These are phyloP conservation scores for Gossypium trilobum DNA, from an alignment of 441 rosid genomes.

Conservation along the genomic window DNA sequence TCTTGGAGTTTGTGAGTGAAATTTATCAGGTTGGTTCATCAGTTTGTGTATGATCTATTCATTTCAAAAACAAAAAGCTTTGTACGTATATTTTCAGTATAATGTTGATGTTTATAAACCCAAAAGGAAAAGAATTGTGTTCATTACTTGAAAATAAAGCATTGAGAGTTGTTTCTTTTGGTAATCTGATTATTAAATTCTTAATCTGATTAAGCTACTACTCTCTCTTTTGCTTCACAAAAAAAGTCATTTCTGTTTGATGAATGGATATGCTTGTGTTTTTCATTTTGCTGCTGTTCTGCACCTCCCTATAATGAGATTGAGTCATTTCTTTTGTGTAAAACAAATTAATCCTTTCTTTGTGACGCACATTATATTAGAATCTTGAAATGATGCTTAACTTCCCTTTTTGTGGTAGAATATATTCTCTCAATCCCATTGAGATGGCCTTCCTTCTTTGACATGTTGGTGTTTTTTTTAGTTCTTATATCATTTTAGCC, in stretches of 20 bases:
- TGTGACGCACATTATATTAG: not conserved
- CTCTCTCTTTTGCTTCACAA: not conserved
- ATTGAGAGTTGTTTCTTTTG: not conserved
- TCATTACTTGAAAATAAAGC: not conserved
- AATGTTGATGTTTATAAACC: slow-evolving; percentile 2
- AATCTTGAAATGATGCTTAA: not conserved
- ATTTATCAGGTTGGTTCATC: slow-evolving; percentile 65
- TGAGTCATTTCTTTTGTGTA: not conserved
- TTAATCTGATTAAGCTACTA: slow-evolving; percentile 1
- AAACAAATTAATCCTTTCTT: not conserved
- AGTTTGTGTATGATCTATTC: not conserved
- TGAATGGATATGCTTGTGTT: not conserved
- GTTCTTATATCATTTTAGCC: not conserved
- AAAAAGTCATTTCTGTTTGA: not conserved
- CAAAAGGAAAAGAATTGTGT: not conserved
- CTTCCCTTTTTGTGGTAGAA: not conserved
- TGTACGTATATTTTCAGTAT: not conserved
- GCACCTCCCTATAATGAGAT: not conserved
- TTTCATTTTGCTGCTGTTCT: not conserved
- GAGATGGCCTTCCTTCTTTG: not conserved
- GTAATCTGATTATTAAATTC: not conserved
- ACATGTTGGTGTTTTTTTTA: not conserved
- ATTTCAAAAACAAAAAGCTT: not conserved
- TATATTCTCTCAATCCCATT: not conserved
- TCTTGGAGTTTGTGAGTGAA: slow-evolving; percentile 87